Base-by-base conservation (phyloP, 352 stramenopile genomes). In the Globisporangium paddicum region DNA sequence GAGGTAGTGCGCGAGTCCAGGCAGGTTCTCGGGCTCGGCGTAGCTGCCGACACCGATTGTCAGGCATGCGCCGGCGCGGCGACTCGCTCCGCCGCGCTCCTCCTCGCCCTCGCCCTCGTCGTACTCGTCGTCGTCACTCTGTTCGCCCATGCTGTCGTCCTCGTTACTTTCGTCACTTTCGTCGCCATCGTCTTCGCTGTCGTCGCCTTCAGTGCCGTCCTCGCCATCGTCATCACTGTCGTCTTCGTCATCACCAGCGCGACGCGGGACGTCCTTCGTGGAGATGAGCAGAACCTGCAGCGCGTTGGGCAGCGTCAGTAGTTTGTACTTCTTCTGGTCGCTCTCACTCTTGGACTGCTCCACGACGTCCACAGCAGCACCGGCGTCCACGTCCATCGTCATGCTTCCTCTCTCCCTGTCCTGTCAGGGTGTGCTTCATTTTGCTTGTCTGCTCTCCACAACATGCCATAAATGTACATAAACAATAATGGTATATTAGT, bases 1-100 rank as follows among this genome's bases (percentile, higher is more conserved):
- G 45, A 98, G 71, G 55, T 96, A 97, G 67, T 98, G 92, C 19
- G 89, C 89, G 26, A 95, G 72, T 3, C 89, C 93, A 1, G 81
- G 79, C 11, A 95, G 58, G n/a, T 77, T 28, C 57, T 72, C 67
- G 6, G 85, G 82, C 51, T 96, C 86, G 1, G 75, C 73, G 58
- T 89, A 89, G 65, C 77, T 89, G 51, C 79, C 82, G 14, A 86
- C 75, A 16, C 82, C 82, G 3, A 91, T 78, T 1, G 82, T 87
- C 9, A 91, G 67, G 51, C 79, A 89, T 0, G 82, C 82, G 25
- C 77, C 82, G 0, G 82, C 79, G 19, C 72, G 69, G 19, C 77
- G 73, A 32, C 64, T 75, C 2, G 63, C 28, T 8, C 58, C 65
- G 3, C 73, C 60, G 9, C 49, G 40, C 41, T 68, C 65, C 16